Base-by-base conservation (phyloP, 805 yeast genomes). In the Schizosaccharomyces lindneri region DNA sequence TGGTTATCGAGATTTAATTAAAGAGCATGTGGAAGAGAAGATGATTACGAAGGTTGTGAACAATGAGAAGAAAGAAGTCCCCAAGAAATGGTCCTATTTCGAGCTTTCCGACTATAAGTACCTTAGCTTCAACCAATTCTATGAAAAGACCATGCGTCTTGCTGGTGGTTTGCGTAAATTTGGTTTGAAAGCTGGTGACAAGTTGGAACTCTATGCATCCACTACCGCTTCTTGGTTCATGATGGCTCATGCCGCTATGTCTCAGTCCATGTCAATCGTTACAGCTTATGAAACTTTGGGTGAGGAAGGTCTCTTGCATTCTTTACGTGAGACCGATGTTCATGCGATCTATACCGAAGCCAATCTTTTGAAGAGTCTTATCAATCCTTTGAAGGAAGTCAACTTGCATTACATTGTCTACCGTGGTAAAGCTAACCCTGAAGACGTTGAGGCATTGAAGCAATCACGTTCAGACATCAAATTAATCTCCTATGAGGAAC, bases 241-340 rank as follows among this genome's bases (percentile, higher is more conserved):
- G 73, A 79, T 86, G 41, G 90, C 81, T 65, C 71, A 87, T 63
- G 95, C 89, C 17, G 78, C 87, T 61, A 80, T 81, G 67, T 75
- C 88, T 61, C 96, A 87, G 72, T 73, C 79, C 60, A 83, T 93
- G 64, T 85, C 97, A 29, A 78, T 85, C 63, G 97, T 88, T 51
- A 93, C 98, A 17, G 97, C 98, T 48, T 93, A 93, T 72, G 97
- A 89, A 72, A 87, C 96, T 55, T 77, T 89, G 66, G 97, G 97
- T 63, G 95, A 87, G 72, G 78, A 78, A 46, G 74, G 73, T 31
- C 78, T 89, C 69, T 84, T 83, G 63, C 95, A 85, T 73, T 88
- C 97, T 2, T 76, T 93, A 69, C 77, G 79, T 51, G 86, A 89
- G 74, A 87, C 97, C 3, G 85, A 78, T 60, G 81, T 95, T 32